These are phyloP conservation scores for Mucuna pruriens DNA, from an alignment of 306 rosid species.

Conservation along the genomic window DNA sequence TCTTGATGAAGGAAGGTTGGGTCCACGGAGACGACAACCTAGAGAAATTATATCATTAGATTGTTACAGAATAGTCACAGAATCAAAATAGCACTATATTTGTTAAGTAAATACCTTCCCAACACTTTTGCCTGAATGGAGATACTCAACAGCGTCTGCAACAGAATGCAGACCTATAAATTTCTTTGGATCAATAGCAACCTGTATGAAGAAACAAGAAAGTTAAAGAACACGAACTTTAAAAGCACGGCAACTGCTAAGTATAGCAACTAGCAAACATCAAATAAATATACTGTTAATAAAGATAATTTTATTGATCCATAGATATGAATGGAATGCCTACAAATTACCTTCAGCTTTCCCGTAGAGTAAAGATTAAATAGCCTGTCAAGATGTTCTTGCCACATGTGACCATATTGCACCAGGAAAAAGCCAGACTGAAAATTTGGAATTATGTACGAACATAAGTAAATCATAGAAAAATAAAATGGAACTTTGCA, in stretches of 20 bases:
- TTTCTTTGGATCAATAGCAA: slow-evolving; percentile 76
- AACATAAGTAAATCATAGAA: not conserved
- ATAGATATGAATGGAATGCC: not conserved
- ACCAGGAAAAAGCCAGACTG: slow-evolving; percentile 95
- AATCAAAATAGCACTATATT: slow-evolving; percentile 2
- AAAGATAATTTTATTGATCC: not conserved
- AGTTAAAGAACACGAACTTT: slow-evolving; percentile 3
- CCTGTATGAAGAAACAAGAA: slow-evolving; percentile 50
- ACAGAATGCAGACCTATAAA: slow-evolving; percentile 78
- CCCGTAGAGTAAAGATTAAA: slow-evolving; percentile 66
- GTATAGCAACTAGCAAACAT: slow-evolving; percentile 19
- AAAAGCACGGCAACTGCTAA: slow-evolving; percentile 24
- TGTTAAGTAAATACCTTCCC: slow-evolving; percentile 74
- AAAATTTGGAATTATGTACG: slow-evolving; percentile 37
- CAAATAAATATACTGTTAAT: not conserved
- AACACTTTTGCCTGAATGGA: slow-evolving; percentile 93
- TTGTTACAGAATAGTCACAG: slow-evolving; percentile 18
- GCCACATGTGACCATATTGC: slow-evolving; percentile 85
- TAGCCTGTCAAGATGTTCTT: slow-evolving; percentile 80
- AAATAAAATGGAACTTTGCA: not conserved
- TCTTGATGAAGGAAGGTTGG: slow-evolving; percentile 61
- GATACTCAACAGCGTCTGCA: slow-evolving; percentile 91
- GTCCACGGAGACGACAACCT: slow-evolving; percentile 92
- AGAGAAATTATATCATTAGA: slow-evolving; percentile 29
- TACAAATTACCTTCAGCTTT: slow-evolving; percentile 74